Evolutionary conservation across 805 yeast genomes (phyloP), one percentile per base, ranked within the genome.

Genomic region (Suhomyces faveliae): DNA sequence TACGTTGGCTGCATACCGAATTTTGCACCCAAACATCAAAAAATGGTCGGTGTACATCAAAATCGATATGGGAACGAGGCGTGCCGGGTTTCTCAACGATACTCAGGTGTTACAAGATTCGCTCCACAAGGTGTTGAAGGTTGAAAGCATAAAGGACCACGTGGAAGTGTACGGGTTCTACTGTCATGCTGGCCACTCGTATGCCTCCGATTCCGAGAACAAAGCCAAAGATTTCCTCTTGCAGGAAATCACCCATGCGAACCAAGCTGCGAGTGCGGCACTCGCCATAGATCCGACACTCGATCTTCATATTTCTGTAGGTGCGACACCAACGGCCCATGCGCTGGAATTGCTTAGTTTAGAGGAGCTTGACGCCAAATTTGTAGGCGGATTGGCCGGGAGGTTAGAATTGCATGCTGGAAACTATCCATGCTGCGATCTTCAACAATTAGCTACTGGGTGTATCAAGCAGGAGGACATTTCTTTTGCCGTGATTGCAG

Each of bases 261-360:
- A 80, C 52, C 60, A 60, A 8, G 92, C 89, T 2, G 78, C 78
- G 35, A 51, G 63, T 48, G 50, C 58, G 30, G 76, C 78, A 1
- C 49, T 49, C 25, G 45, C 52, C 3, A 47, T 75, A 4, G 74
- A 74, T 44, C 69, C 76, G 3, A 42, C 61, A 1, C 52, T 70
- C 35, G 54, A 67, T 15, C 64, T 85, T 23, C 72, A 71, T 5
- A 66, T 87, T 2, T 85, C 92, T 0, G 87, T 86, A 20, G 95
- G 95, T 19, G 90, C 94, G 1, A 85, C 95, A 0, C 94, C 94
- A 40, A 87, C 92, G 0, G 81, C 87, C 4, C 88, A 84, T 58
- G 78, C 87, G 0, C 70, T 83, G 21, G 67, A 67, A 50, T 25
- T 49, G 9, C 51, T 69, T 46, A 46, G 59, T 1, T 33, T 47